These are phyloP conservation scores for Trichoderma asperelloides DNA, from an alignment of 495 filamentous ascomycete genomes.

Conservation along the genomic window DNA sequence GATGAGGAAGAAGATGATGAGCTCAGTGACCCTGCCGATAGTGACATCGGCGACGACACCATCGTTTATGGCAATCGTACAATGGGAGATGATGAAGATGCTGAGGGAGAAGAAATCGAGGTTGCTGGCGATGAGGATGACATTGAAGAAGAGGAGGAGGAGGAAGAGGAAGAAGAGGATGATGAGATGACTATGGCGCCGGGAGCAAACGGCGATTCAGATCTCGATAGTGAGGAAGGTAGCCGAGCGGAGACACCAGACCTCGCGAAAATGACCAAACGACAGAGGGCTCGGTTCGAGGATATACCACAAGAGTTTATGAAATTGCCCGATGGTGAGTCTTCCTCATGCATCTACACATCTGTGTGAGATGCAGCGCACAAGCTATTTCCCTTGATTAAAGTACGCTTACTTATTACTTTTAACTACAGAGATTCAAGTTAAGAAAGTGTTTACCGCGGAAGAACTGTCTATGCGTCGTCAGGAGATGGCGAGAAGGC, in stretches of 20 bases:
- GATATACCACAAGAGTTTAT: conserved; percentile 49
- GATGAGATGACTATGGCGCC: conserved; percentile 28
- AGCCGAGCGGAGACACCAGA: conserved; percentile 61
- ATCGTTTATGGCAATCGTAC: conserved; percentile 31
- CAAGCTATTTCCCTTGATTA: background rate
- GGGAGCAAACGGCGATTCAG: conserved; percentile 47
- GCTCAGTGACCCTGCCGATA: conserved; percentile 44
- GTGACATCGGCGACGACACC: conserved; percentile 19
- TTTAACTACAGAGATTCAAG: conserved; percentile 63
- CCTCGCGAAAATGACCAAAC: conserved; percentile 75
- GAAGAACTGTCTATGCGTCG: conserved; percentile 94
- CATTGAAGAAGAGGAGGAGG: conserved; percentile 45
- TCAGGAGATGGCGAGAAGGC: conserved; percentile 88
- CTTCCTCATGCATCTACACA: background rate
- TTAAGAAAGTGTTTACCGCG: conserved; percentile 84
- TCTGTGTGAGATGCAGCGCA: background rate
- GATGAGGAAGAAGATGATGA: conserved; percentile 37
- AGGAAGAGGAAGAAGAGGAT: conserved; percentile 41
- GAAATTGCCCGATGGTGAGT: conserved; percentile 67
- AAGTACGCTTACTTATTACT: conserved; percentile 10
- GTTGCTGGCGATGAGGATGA: conserved; percentile 56
- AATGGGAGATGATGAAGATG: conserved; percentile 42
- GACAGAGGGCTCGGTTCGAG: conserved; percentile 67
- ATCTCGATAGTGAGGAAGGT: conserved; percentile 57
- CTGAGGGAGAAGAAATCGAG: conserved; percentile 50